Percentiles rank a stretch among this genome's conserved stretches.
Conservation (phyloP, 2,329 filamentous ascomycete genomes). For the Aspergillus sp. region DNA sequence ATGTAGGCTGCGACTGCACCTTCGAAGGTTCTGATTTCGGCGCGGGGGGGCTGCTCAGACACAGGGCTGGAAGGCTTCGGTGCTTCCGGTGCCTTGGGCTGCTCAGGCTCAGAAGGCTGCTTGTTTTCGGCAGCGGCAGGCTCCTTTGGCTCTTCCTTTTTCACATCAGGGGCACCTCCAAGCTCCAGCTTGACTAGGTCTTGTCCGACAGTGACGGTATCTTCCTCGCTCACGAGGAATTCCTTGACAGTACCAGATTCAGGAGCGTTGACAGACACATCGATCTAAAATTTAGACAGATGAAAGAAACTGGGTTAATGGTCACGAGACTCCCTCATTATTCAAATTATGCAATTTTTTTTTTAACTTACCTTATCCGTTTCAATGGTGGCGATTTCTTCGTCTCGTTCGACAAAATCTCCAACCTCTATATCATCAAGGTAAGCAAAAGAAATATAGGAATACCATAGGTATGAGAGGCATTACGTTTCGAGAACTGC, state of each 20-base stretch:
- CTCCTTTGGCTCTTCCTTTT: constrained; percentile 57
- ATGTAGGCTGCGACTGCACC: constrained; percentile 11
- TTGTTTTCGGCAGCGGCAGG: constrained; percentile 49
- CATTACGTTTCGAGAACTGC: constrained; percentile 77
- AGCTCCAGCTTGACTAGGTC: constrained; percentile 81
- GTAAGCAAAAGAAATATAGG: constrained; percentile 12
- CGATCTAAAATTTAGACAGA: constrained; percentile 61
- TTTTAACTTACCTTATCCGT: constrained; percentile 76
- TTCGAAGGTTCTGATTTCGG: constrained; percentile 22
- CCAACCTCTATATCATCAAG: constrained; percentile 60
- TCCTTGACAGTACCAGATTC: constrained; percentile 89
- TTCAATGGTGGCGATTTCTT: constrained; percentile 98
- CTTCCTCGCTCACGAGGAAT: constrained; percentile 85
- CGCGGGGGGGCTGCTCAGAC: constrained; percentile 37
- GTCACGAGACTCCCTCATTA: neutral
- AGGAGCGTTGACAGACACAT: constrained; percentile 92
- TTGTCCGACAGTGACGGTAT: constrained; percentile 91
- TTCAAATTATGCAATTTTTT: neutral
- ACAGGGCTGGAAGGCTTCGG: constrained; percentile 10
- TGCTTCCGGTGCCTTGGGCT: constrained; percentile 22
- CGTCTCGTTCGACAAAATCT: constrained; percentile 90
- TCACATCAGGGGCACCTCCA: constrained; percentile 59
- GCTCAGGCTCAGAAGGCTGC: constrained; percentile 23
- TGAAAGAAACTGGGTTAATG: neutral
- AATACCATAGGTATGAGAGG: constrained; percentile 11